Base-by-base conservation (phyloP, 2,329 filamentous ascomycete species). In the Alternaria postmessia region DNA sequence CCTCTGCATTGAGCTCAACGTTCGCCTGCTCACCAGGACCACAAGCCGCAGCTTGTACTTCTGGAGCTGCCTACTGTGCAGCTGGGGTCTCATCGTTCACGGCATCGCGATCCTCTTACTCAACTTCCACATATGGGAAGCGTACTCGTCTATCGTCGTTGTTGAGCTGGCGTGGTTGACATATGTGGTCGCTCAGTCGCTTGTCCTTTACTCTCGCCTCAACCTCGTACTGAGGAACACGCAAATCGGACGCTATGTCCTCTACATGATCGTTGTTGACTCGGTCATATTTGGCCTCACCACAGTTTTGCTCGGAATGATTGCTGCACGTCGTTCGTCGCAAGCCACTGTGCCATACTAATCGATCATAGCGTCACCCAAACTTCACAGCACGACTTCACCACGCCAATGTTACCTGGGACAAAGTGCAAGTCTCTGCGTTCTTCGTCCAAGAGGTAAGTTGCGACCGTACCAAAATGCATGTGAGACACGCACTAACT, bases 181-280 rank as follows among this genome's bases (percentile, higher is more conserved):
- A 3, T 87, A 87, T 82, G 84, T 89, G 0, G 87, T 86, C 0
- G 85, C 86, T 1, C 86, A 88, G 69, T 83, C 83, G 0, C 58
- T 88, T 11, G 86, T 89, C 0, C 77, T 89, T 0, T 89, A 87
- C 75, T 88, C 86, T 2, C 81, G 87, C 5, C 80, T 89, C 1
- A 85, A 88, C 67, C 78, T 89, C 1, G 81, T 89, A 5, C 70
- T 87, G 4, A 57, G 63, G 9, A 75, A 79, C 9, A 43, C 26
- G 67, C 74, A 57, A 60, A 63, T 51, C 3, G 54, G 59, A 2
- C 61, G 78, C 4, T 75, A 79, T 2, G 81, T 87, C 1, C 76
- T 87, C 0, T 78, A 69, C 41, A 86, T 88, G 82, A 88, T 89
- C 57, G 77, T 86, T 24, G 63, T 80, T 59, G 82, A 86, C 64